A percentile compares a stretch with the other conserved stretches of the same genome.
These are phyloP conservation scores for Biscutella laevigata DNA, from an alignment of 441 rosid genomes.

Conservation along the genomic window DNA sequence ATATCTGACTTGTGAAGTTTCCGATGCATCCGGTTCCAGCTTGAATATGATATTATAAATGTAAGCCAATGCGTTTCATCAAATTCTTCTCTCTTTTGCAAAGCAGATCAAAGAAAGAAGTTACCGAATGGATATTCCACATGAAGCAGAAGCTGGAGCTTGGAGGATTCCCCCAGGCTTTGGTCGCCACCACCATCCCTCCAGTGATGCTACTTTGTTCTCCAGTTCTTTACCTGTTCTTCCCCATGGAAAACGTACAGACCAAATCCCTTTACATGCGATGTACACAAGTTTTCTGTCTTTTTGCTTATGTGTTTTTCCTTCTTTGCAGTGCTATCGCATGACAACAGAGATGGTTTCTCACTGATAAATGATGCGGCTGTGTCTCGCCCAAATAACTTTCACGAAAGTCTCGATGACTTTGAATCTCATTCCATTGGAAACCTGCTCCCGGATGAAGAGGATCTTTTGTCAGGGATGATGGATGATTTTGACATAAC, in stretches of 20 bases:
- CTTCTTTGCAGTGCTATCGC: conserved; percentile 40
- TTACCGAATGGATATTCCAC: conserved; percentile 27
- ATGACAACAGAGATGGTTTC: conserved; percentile 30
- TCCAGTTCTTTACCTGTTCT: conserved; percentile 87
- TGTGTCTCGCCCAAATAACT: conserved; percentile 30
- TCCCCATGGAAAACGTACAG: conserved; percentile 73
- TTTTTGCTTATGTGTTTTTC: conserved; percentile 11
- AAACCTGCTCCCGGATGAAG: conserved; percentile 79
- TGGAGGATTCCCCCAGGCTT: conserved; percentile 49
- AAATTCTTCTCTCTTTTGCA: not conserved
- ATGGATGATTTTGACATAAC: conserved; percentile 76
- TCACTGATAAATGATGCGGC: conserved; percentile 40
- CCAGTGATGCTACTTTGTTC: conserved; percentile 65
- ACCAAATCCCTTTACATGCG: not conserved
- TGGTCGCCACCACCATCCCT: conserved; percentile 32
- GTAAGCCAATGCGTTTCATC: not conserved
- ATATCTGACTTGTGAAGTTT: conserved; percentile 5
- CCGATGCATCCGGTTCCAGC: not conserved
- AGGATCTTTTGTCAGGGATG: conserved; percentile 78
- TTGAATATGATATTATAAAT: not conserved
- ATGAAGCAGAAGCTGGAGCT: conserved; percentile 31
- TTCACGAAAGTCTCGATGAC: conserved; percentile 36
- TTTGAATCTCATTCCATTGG: conserved; percentile 44
- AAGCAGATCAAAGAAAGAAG: conserved; percentile 34
- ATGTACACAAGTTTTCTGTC: conserved; percentile 6